Base-by-base conservation (phyloP, 192 early-diverging fungal genomes). In the Entrophospora sp. region DNA sequence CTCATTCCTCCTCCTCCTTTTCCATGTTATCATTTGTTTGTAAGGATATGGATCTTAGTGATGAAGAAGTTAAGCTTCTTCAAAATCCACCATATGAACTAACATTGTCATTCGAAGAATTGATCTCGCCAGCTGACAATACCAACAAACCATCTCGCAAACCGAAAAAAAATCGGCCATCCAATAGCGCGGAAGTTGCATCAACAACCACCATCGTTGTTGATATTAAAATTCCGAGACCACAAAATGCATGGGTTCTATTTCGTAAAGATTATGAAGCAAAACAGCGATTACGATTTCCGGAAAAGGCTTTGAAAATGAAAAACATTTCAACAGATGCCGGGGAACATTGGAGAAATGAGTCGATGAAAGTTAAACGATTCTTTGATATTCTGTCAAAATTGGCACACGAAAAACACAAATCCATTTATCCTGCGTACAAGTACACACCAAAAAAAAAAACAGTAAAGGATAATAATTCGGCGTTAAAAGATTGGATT, bases 221-320 rank as follows among this genome's bases (percentile, higher is more conserved):
- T 9, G 24, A 42, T 24, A 25, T 40, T 37, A 38, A 60, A n/a
- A 22, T 38, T 16, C 44, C 61, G 7, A 45, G 61, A 64, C 61
- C 61, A 10, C 61, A 64, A 64, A 64, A 64, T 49, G 44, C 44
- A 35, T 64, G 61, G 61, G 32, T 64, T 4, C 13, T 64, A 14
- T 64, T 64, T 64, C 24, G 45, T 32, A 64, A 51, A 64, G 43
- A 64, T 51, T 64, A 51, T 51, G 62, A 64, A 37, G 24, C 45
- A 4, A 46, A 38, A 43, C 20, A 27, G 51, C 62, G 62, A 4
- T 4, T 8, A 3, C 32, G 14, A 14, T 27, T 35, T 31, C 62
- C 62, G 18, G 44, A 48, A 8, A 30, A 34, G 6, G 1, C 35
- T 10, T 49, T 40, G 2, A 64, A 46, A 25, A 46, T 64, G 20